Evolutionary conservation across 345 rosid genomes (phyloP).

Genomic region (Bruguiera parviflora): DNA sequence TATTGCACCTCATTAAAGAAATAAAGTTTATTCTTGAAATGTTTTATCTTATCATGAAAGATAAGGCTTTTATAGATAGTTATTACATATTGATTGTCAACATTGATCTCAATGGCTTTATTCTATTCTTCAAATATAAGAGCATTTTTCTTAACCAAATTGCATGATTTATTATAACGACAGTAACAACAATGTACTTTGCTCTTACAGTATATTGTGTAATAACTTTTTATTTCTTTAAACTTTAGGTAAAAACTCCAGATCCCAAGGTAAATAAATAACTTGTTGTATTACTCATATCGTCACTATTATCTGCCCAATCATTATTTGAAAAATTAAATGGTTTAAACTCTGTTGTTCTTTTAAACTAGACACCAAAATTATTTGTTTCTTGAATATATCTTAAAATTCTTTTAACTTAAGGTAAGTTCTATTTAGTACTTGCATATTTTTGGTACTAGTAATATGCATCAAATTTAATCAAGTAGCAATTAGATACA

Average conservation of each 20-base stretch:
- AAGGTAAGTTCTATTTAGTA: background rate
- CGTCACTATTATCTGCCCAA: background rate
- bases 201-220: accelerated
- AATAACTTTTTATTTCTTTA: background rate
- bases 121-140: background rate
- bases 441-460: background rate
- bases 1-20: background rate
- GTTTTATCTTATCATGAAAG: background rate
- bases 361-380: background rate
- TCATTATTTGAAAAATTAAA: background rate
- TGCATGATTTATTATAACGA: no score
- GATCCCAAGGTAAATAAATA: background rate
- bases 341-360: background rate
- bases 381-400: background rate
- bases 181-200: background rate
- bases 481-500: background rate
- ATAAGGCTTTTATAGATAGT: background rate
- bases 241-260: background rate
- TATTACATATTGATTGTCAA: background rate
- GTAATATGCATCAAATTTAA: background rate
- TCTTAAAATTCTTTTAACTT: background rate
- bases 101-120: background rate
- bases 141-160: background rate
- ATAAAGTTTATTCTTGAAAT: background rate
- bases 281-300: background rate